Evolutionary conservation across 164 flowering plant species (phyloP).

Genomic region (Echeveria elegans): DNA sequence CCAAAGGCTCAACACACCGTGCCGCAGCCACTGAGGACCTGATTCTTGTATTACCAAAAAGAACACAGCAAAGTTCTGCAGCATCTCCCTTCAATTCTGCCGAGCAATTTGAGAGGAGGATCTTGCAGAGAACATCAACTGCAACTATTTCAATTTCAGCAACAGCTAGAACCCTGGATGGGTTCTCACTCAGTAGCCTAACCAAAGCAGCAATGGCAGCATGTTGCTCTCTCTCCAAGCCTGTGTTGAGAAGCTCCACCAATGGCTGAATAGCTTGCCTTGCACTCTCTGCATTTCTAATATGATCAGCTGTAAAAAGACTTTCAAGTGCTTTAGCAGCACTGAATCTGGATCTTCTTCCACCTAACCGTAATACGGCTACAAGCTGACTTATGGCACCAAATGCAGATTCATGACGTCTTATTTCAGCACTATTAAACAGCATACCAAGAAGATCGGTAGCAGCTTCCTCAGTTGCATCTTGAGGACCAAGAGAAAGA

Average conservation of each 20-base stretch:
- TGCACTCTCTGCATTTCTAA: slow-evolving; percentile 78
- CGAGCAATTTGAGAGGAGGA: slow-evolving; percentile 83
- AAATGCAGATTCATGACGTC: slow-evolving; percentile 85
- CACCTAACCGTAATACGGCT: slow-evolving; percentile 91
- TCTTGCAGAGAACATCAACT: slow-evolving; percentile 87
- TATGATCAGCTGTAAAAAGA: slow-evolving; percentile 86
- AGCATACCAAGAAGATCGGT: slow-evolving; percentile 80
- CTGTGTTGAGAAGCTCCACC: slow-evolving; percentile 93
- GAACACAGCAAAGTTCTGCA: slow-evolving; percentile 84
- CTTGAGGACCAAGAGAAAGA: slow-evolving; percentile 95
- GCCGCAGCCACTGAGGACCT: slow-evolving; percentile 88
- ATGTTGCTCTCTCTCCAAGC: slow-evolving; percentile 91
- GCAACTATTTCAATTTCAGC: slow-evolving; percentile 94
- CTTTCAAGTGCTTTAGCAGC: slow-evolving; percentile 95
- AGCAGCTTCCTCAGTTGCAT: slow-evolving; percentile 95
- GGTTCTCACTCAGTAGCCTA: slow-evolving; percentile 69
- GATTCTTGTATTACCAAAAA: slow-evolving; percentile 82
- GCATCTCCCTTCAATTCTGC: slow-evolving; percentile 93
- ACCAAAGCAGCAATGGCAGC: slow-evolving; percentile 87
- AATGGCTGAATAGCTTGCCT: slow-evolving; percentile 92
- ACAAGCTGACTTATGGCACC: slow-evolving; percentile 93
- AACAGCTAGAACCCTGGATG: slow-evolving; percentile 81
- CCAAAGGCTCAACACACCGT: slow-evolving; percentile 93
- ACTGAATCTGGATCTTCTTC: slow-evolving; percentile 85
- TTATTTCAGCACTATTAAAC: slow-evolving; percentile 76